Evolutionary conservation across 2,329 filamentous ascomycete genomes (phyloP), one percentile per base, ranked within the genome.

Genomic region (Arthrobotrys pseudoclavata): DNA sequence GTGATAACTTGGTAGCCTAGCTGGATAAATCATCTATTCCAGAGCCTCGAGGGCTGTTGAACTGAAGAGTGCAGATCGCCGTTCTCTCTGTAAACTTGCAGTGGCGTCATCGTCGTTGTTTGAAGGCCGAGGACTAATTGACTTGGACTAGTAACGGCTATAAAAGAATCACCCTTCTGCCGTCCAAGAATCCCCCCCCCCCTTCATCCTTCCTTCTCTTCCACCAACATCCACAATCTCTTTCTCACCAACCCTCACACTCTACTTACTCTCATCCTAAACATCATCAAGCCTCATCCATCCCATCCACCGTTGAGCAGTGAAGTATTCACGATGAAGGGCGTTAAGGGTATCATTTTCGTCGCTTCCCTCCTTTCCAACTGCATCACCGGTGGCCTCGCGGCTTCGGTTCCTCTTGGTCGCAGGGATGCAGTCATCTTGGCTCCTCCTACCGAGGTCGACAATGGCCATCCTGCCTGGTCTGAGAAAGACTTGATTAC

Each of bases 311-410:
- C 12, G 15, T 57, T 7, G 10, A 66, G 50, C 24, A 45, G 24
- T 48, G 10, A 69, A 69, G 40, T 31, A 45, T 48, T 42, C 52
- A 74, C n/a, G 24, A 77, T 77, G 74, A 77, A 77, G 74, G 67
- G 52, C 15, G 12, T 60, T 22, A 61, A 69, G 52, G 18, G 60
- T 37, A 26, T 76, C 47, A n/a, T 71, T 40, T 18, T 68, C 15
- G 24, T 40, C 10, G 52, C 20, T 53, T 77, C 74, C 10, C 61
- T 71, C 37, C 22, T 77, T 3, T 53, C 61, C 7, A 55, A 48
- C 29, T 67, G 48, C 50, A 26, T 76, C 50, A 31, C 57, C 4
- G 18, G 20, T 31, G 67, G 60, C 9, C 26, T 77, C 13, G 67
- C 67, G 24, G 52, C 40, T 4, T 61, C 74, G 4, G 37, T 71